Evolutionary conservation across 495 filamentous ascomycete species (phyloP), one percentile per base, ranked within the genome.

Genomic region (Daldinia concentrica): DNA sequence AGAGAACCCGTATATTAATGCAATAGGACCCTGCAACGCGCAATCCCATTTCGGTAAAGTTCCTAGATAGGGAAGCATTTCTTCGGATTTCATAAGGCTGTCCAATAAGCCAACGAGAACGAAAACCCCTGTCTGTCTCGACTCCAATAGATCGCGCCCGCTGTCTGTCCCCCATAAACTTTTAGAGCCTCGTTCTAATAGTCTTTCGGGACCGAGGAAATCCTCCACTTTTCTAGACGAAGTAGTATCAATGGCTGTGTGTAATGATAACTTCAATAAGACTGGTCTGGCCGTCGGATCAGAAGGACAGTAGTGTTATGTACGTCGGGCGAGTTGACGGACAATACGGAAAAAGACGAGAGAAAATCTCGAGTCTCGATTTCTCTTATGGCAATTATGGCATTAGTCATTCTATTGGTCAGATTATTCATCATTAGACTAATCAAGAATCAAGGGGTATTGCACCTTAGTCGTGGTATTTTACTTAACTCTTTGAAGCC

Each of bases 191-290:
- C 56, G 59, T 57, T 36, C 24, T 19, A 30, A 58, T 52, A 45
- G 57, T 32, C 22, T 43, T 27, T 73, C 70, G 70, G 70, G 70
- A 68, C 70, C 70, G 70, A 73, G 14, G 17, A 34, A 29, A 32
- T 58, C 58, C 1, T 60, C 29, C 27, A 45, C 34, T 45, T 52
- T 14, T 43, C 34, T 14, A 56, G 55, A 19, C 12, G 36, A 37
- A 27, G 32, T 29, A 32, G 45, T 55, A 54, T 39, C 39, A 24
- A 22, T 29, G 15, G n/a, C 6, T 51, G 7, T 29, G 19, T 34
- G 37, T 14, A 45, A 29, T 58, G 43, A 12, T 30, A 55, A 12
- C 34, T 32, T 45, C 36, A 36, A 51, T 62, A 34, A 50, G 3
- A 54, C 22, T 65, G 5, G 17, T 4, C 29, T 2, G 17, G 39